These are phyloP conservation scores for Xylaria acuta DNA, from an alignment of 495 filamentous ascomycete genomes.

Conservation along the genomic window DNA sequence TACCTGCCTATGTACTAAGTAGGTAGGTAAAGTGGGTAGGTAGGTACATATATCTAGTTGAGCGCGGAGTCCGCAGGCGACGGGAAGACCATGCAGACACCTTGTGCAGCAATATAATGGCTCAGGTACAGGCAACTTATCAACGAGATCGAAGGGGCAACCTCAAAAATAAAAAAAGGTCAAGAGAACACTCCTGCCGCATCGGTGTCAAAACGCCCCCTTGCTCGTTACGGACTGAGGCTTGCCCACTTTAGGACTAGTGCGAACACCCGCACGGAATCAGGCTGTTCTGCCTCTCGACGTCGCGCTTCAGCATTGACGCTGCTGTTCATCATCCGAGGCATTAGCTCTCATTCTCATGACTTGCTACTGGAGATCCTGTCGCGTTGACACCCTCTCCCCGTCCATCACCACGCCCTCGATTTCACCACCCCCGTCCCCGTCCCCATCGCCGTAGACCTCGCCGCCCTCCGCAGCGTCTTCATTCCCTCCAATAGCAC, in stretches of 20 bases:
- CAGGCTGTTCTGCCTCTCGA: conserved; percentile 28
- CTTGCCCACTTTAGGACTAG: conserved; percentile 22
- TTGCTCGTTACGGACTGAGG: conserved; percentile 7
- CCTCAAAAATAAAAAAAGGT: not conserved
- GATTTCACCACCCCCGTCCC: not conserved
- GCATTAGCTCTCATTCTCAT: conserved; percentile 9
- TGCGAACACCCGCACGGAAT: conserved; percentile 18
- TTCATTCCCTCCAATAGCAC: conserved; percentile 20
- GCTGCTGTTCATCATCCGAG: conserved; percentile 19
- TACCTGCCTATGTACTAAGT: not conserved
- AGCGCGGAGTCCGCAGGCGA: not conserved
- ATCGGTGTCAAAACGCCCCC: conserved; percentile 9
- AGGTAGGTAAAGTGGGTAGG: too few species aligned
- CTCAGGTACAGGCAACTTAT: not conserved
- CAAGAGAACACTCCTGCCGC: not conserved
- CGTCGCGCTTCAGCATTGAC: conserved; percentile 28
- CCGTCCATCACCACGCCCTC: not conserved
- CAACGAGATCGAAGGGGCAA: not conserved
- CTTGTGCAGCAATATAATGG: not conserved
- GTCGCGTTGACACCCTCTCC: not conserved
- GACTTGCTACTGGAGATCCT: conserved; percentile 1
- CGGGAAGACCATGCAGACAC: not conserved
- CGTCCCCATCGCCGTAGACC: conserved; percentile 23
- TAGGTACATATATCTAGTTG: not conserved
- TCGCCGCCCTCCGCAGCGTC: conserved; percentile 11